Base-by-base conservation (phyloP, 1,139 yeast genomes). In the Scheffersomyces segobiensis region DNA sequence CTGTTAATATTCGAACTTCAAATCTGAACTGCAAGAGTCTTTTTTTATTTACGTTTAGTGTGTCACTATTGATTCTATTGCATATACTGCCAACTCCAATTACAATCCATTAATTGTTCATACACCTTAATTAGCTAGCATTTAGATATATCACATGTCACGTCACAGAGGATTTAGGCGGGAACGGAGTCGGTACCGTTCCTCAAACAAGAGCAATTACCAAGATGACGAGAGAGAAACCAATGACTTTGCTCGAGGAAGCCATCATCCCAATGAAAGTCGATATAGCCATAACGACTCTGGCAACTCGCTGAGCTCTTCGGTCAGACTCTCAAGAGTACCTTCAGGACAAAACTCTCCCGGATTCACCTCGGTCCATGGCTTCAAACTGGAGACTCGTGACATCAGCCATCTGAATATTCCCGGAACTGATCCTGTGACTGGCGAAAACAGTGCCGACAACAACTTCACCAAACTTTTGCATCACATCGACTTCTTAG, bases 391-490 rank as follows among this genome's bases (percentile, higher is more conserved):
- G 42, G 42, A 32, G 42, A 32, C 42, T 2, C 42, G 17, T 7
- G 42, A 32, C 12, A 32, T 32, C 17, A 10, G 17, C 42, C 12
- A 32, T 32, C 42, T 32, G 42, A 12, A 18, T 19, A 48, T 47
- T 2, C 46, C 18, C 19, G 80, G 82, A 6, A 76, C 81, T 1
- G 71, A 77, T 58, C 70, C 71, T 19, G 54, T 21, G 10, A 71
- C 80, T 0, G 82, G 82, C 0, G 63, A 63, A 14, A 79, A 79
- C 60, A 65, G 68, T 2, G 64, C 63, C 51, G 84, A 80, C 62
- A 59, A 64, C 18, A 69, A 71, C 24, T 76, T 76, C 58, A 60
- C 72, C 19, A 71, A 67, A 55, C 68, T 79, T 20, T 62, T 71
- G 53, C 78, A 78, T 58, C 81, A 78, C 63, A 50, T 59, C 1